Percentiles rank a stretch among this genome's conserved stretches.
Conservation (phyloP, 495 filamentous ascomycete genomes). For the Penicillium waksmanii region DNA sequence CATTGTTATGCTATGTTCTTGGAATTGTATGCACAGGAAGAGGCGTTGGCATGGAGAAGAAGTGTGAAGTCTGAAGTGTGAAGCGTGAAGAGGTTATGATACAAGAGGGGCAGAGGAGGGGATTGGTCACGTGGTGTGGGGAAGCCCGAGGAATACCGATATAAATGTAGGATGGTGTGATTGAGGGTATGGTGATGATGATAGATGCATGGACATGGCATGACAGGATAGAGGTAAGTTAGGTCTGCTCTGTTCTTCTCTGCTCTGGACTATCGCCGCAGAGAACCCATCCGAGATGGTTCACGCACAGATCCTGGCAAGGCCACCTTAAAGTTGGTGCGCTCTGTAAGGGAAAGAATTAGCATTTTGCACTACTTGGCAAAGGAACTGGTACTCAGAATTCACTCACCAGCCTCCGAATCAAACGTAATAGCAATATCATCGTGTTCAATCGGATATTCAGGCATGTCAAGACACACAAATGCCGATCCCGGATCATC, state of each 20-base stretch:
- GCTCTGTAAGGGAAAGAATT: constrained; percentile 37
- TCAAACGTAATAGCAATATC: constrained; percentile 87
- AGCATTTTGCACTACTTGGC: background rate
- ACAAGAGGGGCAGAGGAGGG: constrained; percentile 23
- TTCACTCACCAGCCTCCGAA: constrained; percentile 68
- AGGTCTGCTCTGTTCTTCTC: background rate
- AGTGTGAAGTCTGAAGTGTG: background rate
- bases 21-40: constrained; percentile 34
- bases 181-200: background rate
- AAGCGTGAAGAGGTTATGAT: constrained; percentile 15
- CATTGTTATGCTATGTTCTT: constrained; percentile 36
- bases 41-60: background rate
- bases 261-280: constrained; percentile 43
- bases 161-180: background rate
- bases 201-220: background rate
- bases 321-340: constrained; percentile 47
- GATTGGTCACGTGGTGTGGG: constrained; percentile 28
- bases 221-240: constrained; percentile 1
- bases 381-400: background rate
- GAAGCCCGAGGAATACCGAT: background rate
- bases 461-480: constrained; percentile 80
- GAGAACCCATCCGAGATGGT: constrained; percentile 53
- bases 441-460: constrained; percentile 88
- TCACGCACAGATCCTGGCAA: constrained; percentile 52
- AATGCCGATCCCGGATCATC: constrained; percentile 66